phyloP scores from a whole-genome alignment of 2,329 filamentous ascomycete genomes.

The Apiospora koreana region DNA sequence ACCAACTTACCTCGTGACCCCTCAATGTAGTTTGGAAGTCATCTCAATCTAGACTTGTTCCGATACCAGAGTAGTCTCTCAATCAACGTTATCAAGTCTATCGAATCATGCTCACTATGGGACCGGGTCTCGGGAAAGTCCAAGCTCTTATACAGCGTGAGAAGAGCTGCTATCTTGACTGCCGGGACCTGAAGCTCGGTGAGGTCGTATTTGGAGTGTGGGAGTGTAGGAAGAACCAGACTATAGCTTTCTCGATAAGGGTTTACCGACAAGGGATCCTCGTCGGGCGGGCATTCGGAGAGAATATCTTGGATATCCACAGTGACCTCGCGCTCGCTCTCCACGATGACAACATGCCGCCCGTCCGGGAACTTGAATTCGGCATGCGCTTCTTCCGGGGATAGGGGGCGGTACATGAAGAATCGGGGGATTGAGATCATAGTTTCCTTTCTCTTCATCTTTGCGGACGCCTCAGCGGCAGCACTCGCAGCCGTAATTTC shows the following conservation, averaged over 20 bases:
- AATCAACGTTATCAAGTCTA: neutral
- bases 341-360: constrained; percentile 12
- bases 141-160: neutral
- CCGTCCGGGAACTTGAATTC: neutral
- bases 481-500: neutral
- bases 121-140: neutral
- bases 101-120: too few species aligned
- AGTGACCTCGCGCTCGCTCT: constrained; percentile 14
- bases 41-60: neutral
- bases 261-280: neutral
- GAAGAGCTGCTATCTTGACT: neutral
- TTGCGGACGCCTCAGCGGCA: too few species aligned
- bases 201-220: neutral
- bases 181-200: neutral
- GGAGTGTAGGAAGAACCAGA: neutral
- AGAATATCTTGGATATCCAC: constrained; percentile 17
- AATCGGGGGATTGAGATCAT: neutral
- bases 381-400: neutral
- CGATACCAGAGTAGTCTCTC: neutral
- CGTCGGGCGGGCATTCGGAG: constrained; percentile 11
- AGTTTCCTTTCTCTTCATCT: neutral
- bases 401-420: neutral
- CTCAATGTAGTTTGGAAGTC: neutral
- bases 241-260: neutral
- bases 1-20: neutral